Evolutionary conservation across 1,139 yeast genomes (phyloP), one percentile per base, ranked within the genome.

Genomic region (Pichia sp.): DNA sequence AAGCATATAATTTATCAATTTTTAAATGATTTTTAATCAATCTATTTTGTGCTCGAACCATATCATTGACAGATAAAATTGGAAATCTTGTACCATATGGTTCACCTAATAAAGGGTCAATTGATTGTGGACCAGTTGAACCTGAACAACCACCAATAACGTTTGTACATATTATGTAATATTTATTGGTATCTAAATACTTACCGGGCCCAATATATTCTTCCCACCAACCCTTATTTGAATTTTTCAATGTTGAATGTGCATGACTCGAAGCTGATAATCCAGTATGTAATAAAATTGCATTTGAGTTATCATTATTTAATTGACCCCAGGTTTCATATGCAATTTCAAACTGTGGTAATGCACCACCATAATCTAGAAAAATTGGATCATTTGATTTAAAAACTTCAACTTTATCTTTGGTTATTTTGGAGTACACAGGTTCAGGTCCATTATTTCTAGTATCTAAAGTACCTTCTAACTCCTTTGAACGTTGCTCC

Each of bases 81-180:
- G 98, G 98, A 67, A 91, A 90, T 47, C 93, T 72, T 0, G 97
- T 89, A 1, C 91, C 96, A 67, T 89, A 91, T 46, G 81, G 74
- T 50, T 69, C 64, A n/a, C 73, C 73, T 59, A 82, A 84, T 1
- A 83, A 81, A 0, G 96, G 96, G 62, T 88, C 91, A 18, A 74
- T 68, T 0, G 95, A 83, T 0, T 93, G 82, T 0, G 98, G 98
- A 0, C 98, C 98, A 0, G 97, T 90, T 3, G 95, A 85, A 3
- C 98, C 98, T 67, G 85, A 90, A 67, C 98, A 90, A 0, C 97
- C 96, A 13, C 97, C 97, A 47, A 90, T 73, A 3, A 88, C 96
- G 66, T 90, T 90, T 2, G 96, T 88, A 70, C 98, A 90, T 3
- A 90, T 80, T 8, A 90, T 80, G 66, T 87, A 88, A 68, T 76